Conservation (phyloP, 1,284 basidiomycete species). For the Peniophora sp. region DNA sequence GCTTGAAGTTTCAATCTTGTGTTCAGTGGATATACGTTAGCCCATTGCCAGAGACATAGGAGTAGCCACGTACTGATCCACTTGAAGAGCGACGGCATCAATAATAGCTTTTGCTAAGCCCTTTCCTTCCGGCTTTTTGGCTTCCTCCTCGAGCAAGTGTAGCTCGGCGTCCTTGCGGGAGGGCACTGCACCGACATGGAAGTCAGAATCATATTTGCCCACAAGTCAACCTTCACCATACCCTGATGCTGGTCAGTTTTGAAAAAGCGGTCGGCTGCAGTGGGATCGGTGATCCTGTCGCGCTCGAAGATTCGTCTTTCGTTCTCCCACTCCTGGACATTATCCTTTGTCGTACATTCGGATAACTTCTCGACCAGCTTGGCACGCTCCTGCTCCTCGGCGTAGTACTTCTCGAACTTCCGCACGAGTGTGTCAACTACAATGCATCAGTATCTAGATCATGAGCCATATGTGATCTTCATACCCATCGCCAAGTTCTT, state of each 20-base stretch:
- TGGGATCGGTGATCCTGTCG: no score
- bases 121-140: not conserved
- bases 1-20: no score
- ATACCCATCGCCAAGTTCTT: constrained; percentile 1
- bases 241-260: no score
- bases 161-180: not conserved
- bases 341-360: not conserved
- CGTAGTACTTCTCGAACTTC: not conserved
- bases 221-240: not conserved
- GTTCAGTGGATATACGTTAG: no score
- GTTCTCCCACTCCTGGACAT: not conserved
- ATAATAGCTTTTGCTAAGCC: not conserved
- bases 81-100: not conserved
- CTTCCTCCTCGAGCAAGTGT: not conserved
- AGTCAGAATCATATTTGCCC: no score
- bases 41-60: not conserved
- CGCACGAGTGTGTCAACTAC: no score
- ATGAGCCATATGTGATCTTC: no score
- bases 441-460: no score
- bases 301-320: not conserved
- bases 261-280: not conserved
- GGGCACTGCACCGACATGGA: not conserved
- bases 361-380: not conserved
- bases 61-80: not conserved
- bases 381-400: not conserved